A percentile compares a stretch with the other conserved stretches of the same genome.
phyloP scores from a whole-genome alignment of 306 rosid genomes.

The Glycine tomentella region DNA sequence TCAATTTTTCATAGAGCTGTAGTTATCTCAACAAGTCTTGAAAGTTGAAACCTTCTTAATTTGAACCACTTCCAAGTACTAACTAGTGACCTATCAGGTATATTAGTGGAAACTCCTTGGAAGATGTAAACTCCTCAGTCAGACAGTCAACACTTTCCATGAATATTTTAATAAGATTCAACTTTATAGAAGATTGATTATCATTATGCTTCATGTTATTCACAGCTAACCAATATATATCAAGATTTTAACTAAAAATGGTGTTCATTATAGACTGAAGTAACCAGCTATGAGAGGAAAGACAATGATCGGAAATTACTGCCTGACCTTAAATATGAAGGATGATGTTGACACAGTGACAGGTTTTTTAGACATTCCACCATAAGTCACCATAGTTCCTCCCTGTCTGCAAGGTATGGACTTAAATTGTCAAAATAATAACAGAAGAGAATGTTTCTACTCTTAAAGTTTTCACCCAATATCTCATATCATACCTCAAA shows the following conservation, averaged over 20 bases:
- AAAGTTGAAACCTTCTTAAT: not conserved
- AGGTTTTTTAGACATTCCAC: conserved; percentile 98
- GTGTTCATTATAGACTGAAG: not conserved
- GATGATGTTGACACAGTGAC: conserved; percentile 80
- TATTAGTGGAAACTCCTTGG: not conserved
- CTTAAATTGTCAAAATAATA: not conserved
- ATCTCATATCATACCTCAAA: conserved; percentile 68
- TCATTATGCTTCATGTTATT: conserved; percentile 14
- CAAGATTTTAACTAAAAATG: conserved; percentile 7
- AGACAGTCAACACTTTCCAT: not conserved
- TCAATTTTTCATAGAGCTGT: not conserved
- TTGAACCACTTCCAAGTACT: conserved; percentile 23
- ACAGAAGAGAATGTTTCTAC: conserved; percentile 10
- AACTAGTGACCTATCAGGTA: conserved; percentile 19
- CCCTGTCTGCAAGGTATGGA: conserved; percentile 62
- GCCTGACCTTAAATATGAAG: conserved; percentile 85
- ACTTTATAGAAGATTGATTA: conserved; percentile 1
- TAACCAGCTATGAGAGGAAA: conserved; percentile 25
- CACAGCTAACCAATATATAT: conserved; percentile 36
- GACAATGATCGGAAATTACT: conserved; percentile 16
- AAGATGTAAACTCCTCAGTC: not conserved
- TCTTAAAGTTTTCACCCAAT: conserved; percentile 13
- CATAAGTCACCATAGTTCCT: conserved; percentile 94
- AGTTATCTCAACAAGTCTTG: too few species aligned
- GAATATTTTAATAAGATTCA: not conserved